Base-by-base conservation (phyloP, 169 alveolate species). In the Babesia bovis region DNA sequence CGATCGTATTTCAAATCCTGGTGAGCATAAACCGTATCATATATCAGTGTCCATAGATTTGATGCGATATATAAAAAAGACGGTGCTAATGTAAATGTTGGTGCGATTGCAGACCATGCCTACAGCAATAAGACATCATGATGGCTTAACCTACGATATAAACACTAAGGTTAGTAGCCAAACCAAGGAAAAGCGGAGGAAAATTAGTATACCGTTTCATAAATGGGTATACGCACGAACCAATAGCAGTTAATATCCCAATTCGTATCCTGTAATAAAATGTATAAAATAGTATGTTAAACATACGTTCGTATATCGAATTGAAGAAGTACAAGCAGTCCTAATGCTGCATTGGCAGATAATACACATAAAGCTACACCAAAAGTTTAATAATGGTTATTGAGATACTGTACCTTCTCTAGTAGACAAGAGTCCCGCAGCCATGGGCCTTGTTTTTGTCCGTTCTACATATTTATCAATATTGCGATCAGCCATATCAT, bases 21-120 rank as follows among this genome's bases (percentile, higher is more conserved):
- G 82, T 92, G 96, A 1, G 98, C 98, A 85, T 96, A 96, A 33
- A 96, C 91, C 3, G 99, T 93, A 76, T 95, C 99, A 52, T 95
- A 96, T 32, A 94, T 88, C 4, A 96, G 47, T 3, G 98, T 94
- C 96, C 98, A 94, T n/a, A 87, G 68, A 5, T 88, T 78, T 23
- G 96, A 86, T 2, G 91, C 70, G 30, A 72, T 15, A 40, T 82
- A 76, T 3, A 84, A 45, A 23, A 44, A 66, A 26, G 87, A 21
- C 0, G 92, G 89, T 3, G 90, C 56, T 55, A 82, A 4, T n/a
- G 87, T 49, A 53, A 88, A 13, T 41, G 73, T 23, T 59, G 85
- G 49, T 83, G 50, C 21, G 69, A 90, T 49, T 50, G 93, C 67
- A 71, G 92, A 61, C 90, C 91, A 85, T 70, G 93, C 45, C 85